phyloP scores from a whole-genome alignment of 495 filamentous ascomycete species.

The Cryomyces minteri region DNA sequence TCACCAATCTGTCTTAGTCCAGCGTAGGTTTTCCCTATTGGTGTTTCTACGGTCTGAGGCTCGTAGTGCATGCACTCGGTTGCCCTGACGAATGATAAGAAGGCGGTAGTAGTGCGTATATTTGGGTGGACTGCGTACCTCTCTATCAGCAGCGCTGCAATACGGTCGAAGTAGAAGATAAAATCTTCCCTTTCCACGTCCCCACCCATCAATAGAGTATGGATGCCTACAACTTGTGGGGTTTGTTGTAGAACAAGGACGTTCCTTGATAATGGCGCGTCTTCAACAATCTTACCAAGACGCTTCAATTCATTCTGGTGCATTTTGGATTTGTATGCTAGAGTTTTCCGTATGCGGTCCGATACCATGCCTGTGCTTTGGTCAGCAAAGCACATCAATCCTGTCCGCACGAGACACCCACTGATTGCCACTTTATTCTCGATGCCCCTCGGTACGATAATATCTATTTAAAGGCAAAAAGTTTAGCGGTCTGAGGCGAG shows the following conservation, averaged over 20 bases:
- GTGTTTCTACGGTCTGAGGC: conserved; percentile 43
- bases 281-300: conserved; percentile 47
- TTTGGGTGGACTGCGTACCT: conserved; percentile 27
- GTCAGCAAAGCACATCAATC: background rate
- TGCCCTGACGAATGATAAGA: conserved; percentile 30
- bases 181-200: conserved; percentile 73
- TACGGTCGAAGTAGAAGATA: conserved; percentile 88
- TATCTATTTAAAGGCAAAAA: conserved; percentile 31
- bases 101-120: background rate
- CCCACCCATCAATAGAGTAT: conserved; percentile 72
- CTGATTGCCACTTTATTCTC: conserved; percentile 85
- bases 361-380: conserved; percentile 54
- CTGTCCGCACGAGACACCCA: conserved; percentile 19
- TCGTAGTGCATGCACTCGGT: conserved; percentile 53
- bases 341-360: conserved; percentile 68
- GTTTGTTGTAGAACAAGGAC: conserved; percentile 55
- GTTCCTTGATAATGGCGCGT: conserved; percentile 53
- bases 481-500: background rate
- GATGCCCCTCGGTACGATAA: conserved; percentile 87
- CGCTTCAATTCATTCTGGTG: conserved; percentile 60
- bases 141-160: conserved; percentile 70
- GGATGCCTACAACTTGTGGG: conserved; percentile 67
- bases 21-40: conserved; percentile 41
- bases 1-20: conserved; percentile 49
- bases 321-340: conserved; percentile 66